A percentile compares a stretch with the other conserved stretches of the same genome.
Evolutionary conservation across 768 basidiomycete species (phyloP).

Genomic region (Boletus rex-veris): DNA sequence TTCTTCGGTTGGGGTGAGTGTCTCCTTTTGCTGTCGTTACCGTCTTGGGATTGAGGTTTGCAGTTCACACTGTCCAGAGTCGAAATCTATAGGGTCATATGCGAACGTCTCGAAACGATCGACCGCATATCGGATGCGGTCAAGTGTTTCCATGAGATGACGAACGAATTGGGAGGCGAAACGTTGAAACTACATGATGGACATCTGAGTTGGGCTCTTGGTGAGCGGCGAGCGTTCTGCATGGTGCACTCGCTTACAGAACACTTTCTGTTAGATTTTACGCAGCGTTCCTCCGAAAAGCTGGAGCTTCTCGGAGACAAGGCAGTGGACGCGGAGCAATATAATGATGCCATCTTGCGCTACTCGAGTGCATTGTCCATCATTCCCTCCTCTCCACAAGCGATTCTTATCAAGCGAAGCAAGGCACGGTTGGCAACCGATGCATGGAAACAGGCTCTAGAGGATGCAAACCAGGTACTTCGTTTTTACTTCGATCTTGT

Average conservation of each 20-base stretch:
- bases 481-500: background rate
- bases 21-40: background rate
- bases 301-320: background rate
- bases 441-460: background rate
- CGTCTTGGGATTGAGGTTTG: background rate
- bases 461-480: background rate
- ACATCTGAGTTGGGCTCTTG: no score
- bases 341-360: background rate
- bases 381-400: background rate
- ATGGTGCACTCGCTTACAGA: no score
- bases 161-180: background rate
- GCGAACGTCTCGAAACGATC: background rate
- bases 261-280: no score
- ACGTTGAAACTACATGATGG: no score
- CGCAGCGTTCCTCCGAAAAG: no score
- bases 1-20: background rate
- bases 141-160: background rate
- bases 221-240: no score
- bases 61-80: background rate
- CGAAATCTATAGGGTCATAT: background rate
- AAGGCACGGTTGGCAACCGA: background rate
- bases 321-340: background rate
- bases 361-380: background rate
- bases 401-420: background rate
- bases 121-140: background rate